Evolutionary conservation across 2,329 filamentous ascomycete species (phyloP), one percentile per base, ranked within the genome.

Genomic region (Cladophialophora immunda): DNA sequence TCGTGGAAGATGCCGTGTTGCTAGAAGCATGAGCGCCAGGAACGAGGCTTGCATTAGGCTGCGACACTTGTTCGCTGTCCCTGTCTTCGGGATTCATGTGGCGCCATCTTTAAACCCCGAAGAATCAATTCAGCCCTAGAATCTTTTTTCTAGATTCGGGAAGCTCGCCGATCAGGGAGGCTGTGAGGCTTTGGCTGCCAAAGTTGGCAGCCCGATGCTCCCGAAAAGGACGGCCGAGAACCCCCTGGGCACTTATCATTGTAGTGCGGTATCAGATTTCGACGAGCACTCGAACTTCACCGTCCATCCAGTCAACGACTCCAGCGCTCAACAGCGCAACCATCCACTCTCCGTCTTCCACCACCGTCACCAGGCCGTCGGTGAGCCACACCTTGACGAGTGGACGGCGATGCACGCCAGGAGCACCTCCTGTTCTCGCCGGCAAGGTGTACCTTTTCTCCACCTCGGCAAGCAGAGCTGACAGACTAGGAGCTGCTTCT

Each of bases 261-360:
- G 45, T 19, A 25, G 2, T 25, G 15, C 22, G 13, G 30, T 27
- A 29, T 69, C 65, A 73, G n/a, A 78, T 56, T 50, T 82, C 80
- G 30, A 82, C 72, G 32, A 83, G 69, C 62, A 83, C 77, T 58
- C 76, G 79, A 64, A 83, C 67, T 47, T 81, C 76, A 4, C 77
- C 77, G 66, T 82, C 81, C 80, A 83, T 81, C 81, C 81, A 83
- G 32, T 82, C 81, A 1, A 81, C 77, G 11, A 78, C 78, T 19
- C 77, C 76, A 11, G 78, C 78, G 4, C 79, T 77, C 34, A 81
- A 70, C n/a, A 82, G 73, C 4, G 80, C 78, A 65, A 82, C 76
- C 22, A 78, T 77, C 81, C 81, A 83, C 55, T 82, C 80, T 41
- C 77, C 77, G 58, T 82, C 79, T 53, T 73, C 78, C 13, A 75